A percentile compares a stretch with the other conserved stretches of the same genome.
These are phyloP conservation scores for Camelina laxa DNA, from an alignment of 345 rosid genomes.

Conservation along the genomic window DNA sequence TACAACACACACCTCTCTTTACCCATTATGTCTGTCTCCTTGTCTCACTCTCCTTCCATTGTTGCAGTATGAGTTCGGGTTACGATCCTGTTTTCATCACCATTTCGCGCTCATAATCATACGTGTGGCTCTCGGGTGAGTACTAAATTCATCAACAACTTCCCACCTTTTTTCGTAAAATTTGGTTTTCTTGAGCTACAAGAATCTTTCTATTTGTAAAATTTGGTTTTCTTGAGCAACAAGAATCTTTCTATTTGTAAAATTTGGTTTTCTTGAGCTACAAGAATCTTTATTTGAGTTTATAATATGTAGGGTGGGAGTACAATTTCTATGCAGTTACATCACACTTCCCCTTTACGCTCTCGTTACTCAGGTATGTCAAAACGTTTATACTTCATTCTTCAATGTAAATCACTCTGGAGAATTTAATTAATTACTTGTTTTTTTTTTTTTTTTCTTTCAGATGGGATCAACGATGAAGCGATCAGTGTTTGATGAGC, in stretches of 20 bases:
- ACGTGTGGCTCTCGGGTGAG: slow-evolving; percentile 77
- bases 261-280: slow-evolving; percentile 7
- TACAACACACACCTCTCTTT: neutral
- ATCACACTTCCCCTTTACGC: slow-evolving; percentile 96
- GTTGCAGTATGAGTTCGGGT: slow-evolving; percentile 90
- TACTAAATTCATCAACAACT: neutral
- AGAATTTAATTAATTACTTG: neutral
- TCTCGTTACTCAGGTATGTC: slow-evolving; percentile 91
- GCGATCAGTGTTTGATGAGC: slow-evolving; percentile 85
- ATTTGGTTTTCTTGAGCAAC: slow-evolving; percentile 7
- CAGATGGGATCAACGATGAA: slow-evolving; percentile 99
- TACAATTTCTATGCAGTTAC: slow-evolving; percentile 85
- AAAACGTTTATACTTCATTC: neutral
- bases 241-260: slow-evolving; percentile 5
- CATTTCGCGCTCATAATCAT: slow-evolving; percentile 47
- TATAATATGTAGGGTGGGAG: slow-evolving; percentile 57
- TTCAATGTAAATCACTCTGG: neutral
- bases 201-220: neutral
- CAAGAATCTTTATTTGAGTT: slow-evolving; percentile 3
- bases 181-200: slow-evolving; percentile 12
- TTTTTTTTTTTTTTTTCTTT: slow-evolving; percentile 29
- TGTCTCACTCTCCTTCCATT: slow-evolving; percentile 25
- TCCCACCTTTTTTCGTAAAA: neutral
- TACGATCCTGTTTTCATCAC: slow-evolving; percentile 79
- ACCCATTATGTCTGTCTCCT: neutral